Evolutionary conservation across 352 stramenopile species (phyloP), one percentile per base, ranked within the genome.

Genomic region (Globisporangium camurandrum): DNA sequence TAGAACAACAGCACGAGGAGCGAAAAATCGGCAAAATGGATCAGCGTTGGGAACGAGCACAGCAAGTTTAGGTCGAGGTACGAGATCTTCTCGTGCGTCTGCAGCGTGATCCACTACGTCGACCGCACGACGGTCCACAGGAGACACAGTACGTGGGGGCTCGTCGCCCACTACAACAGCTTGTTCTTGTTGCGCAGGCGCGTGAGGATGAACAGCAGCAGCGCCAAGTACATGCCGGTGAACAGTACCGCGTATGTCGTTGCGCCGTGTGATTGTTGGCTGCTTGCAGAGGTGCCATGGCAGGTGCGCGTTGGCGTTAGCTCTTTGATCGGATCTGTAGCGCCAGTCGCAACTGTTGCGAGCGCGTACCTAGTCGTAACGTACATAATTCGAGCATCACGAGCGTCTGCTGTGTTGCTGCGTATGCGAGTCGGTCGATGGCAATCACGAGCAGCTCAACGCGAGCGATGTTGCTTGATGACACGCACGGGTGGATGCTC

Each of bases 21-120:
- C 57, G 82, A 89, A 50, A 93, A 93, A 59, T 90, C 90, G 72
- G 82, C 82, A 59, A 93, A 93, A 62, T 93, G 82, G 61, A 93
- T 86, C 28, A 79, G 79, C 40, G 79, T 93, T 3, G 82, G 82
- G 31, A 85, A 72, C 82, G 78, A 93, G 68, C 90, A 93, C 39
- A 93, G 69, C 55, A 93, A 57, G 49, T 93, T 90, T 50, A 93
- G 75, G 60, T 82, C 73, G 39, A 93, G 64, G 51, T 90, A 90
- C 50, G 75, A 76, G 59, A 90, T 77, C 54, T 67, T 76, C 40
- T 75, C 69, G 44, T 77, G 75, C 24, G 75, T 78, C 55, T 86
- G 74, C 64, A 89, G 78, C 54, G 82, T 73, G 65, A 93, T 81
- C 82, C 82, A 93, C 61, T 90, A 93, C 42, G 75, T 70, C 19